These are phyloP conservation scores for Neurospora sp. DNA, from an alignment of 495 filamentous ascomycete genomes.

Conservation along the genomic window DNA sequence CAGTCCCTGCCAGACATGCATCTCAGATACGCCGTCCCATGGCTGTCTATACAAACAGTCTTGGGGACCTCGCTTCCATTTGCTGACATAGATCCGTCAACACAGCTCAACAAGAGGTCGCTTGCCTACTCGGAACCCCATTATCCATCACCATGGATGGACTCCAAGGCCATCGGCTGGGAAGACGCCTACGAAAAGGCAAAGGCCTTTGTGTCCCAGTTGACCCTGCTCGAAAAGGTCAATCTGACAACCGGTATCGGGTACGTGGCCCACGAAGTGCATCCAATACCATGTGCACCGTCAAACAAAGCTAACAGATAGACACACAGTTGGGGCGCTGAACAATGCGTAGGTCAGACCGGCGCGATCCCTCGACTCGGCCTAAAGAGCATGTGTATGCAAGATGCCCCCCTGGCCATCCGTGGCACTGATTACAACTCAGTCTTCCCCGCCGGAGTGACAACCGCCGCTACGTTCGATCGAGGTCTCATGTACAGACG, in stretches of 20 bases:
- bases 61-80: constrained; percentile 2
- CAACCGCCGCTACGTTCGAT: constrained; percentile 71
- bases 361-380: constrained; percentile 67
- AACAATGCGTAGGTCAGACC: constrained; percentile 70
- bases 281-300: background rate
- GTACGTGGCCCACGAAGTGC: constrained; percentile 27
- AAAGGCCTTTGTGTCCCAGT: constrained; percentile 64
- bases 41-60: constrained; percentile 6
- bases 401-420: constrained; percentile 83
- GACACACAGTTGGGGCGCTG: constrained; percentile 54
- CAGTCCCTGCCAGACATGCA: constrained; percentile 11
- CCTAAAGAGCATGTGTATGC: constrained; percentile 72
- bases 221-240: constrained; percentile 84
- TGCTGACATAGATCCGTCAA: constrained; percentile 9
- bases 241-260: constrained; percentile 85
- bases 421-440: constrained; percentile 67
- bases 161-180: constrained; percentile 61
- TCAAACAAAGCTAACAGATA: constrained; percentile 10
- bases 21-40: constrained; percentile 9
- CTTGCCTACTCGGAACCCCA: constrained; percentile 41
- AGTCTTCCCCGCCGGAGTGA: constrained; percentile 73
- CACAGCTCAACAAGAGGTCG: constrained; percentile 16
- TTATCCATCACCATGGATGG: constrained; percentile 82
- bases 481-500: constrained; percentile 60
- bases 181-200: constrained; percentile 68